phyloP scores from a whole-genome alignment of 805 yeast species.

The Pichia thaimueangensis region DNA sequence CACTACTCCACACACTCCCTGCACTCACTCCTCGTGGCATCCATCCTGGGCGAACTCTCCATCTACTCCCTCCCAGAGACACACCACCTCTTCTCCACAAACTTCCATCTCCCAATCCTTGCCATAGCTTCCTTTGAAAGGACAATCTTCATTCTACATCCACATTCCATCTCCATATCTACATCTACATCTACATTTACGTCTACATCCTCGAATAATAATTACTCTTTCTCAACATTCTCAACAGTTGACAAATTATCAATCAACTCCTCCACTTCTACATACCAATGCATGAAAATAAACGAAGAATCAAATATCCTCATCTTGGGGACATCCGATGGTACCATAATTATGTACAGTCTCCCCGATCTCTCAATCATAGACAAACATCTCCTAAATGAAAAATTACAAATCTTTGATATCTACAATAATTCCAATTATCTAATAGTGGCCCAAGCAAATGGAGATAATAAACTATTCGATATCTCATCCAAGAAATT shows the following conservation, averaged over 20 bases:
- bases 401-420: constrained; percentile 60
- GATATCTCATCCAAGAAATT: constrained; percentile 38
- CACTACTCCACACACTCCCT: background rate
- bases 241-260: too few species aligned
- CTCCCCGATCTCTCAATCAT: constrained; percentile 18
- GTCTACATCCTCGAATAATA: too few species aligned
- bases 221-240: too few species aligned
- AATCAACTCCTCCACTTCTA: too few species aligned
- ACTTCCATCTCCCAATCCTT: too few species aligned
- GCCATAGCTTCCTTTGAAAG: too few species aligned
- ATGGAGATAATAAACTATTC: constrained; percentile 47
- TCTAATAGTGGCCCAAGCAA: constrained; percentile 43
- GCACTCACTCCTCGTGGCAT: background rate
- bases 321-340: background rate
- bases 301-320: constrained; percentile 3
- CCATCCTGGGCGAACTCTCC: background rate
- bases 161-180: too few species aligned
- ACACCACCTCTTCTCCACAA: too few species aligned
- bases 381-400: constrained; percentile 9
- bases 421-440: constrained; percentile 32
- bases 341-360: background rate
- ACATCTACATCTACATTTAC: too few species aligned
- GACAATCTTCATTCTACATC: too few species aligned
- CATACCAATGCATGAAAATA: background rate
- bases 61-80: background rate